A percentile compares a stretch with the other conserved stretches of the same genome.
phyloP scores from a whole-genome alignment of 768 basidiomycete genomes.

The Termitomyces sp. region DNA sequence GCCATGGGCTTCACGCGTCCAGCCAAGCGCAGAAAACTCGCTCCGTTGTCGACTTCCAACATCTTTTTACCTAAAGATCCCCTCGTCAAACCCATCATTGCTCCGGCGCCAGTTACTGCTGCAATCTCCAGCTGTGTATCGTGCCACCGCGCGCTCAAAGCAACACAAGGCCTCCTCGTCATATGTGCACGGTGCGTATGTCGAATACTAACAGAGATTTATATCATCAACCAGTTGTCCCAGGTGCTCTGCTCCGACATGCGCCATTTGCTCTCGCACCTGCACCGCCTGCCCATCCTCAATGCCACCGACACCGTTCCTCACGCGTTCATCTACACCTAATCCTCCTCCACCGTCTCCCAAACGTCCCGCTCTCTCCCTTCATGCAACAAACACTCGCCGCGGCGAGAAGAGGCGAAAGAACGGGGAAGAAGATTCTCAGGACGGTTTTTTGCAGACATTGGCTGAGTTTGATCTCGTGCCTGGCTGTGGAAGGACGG shows the following conservation, averaged over 20 bases:
- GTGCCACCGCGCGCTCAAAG: constrained; percentile 23
- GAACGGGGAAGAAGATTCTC: constrained; percentile 7
- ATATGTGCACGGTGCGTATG: constrained; percentile 21
- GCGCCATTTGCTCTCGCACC: constrained; percentile 40
- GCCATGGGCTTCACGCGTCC: constrained; percentile 19
- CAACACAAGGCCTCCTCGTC: constrained; percentile 16
- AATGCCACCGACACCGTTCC: constrained; percentile 32
- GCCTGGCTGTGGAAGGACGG: constrained; percentile 34
- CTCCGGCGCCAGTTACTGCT: background rate
- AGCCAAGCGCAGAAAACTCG: constrained; percentile 24
- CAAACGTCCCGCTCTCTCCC: constrained; percentile 22
- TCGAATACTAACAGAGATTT: background rate
- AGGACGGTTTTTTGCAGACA: background rate
- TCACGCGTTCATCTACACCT: constrained; percentile 33
- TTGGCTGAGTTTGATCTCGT: constrained; percentile 15
- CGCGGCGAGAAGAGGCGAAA: constrained; percentile 15
- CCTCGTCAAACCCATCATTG: background rate
- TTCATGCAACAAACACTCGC: constrained; percentile 25
- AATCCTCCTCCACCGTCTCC: constrained; percentile 21
- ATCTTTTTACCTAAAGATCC: background rate
- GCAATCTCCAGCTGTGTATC: constrained; percentile 18
- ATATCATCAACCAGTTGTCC: background rate
- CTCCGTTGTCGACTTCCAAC: background rate
- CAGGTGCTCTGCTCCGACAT: constrained; percentile 37
- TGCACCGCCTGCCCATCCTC: constrained; percentile 32